Percentiles rank a stretch among this genome's conserved stretches.
Evolutionary conservation across 805 yeast species (phyloP).

Genomic region (Pichia paraexigua): DNA sequence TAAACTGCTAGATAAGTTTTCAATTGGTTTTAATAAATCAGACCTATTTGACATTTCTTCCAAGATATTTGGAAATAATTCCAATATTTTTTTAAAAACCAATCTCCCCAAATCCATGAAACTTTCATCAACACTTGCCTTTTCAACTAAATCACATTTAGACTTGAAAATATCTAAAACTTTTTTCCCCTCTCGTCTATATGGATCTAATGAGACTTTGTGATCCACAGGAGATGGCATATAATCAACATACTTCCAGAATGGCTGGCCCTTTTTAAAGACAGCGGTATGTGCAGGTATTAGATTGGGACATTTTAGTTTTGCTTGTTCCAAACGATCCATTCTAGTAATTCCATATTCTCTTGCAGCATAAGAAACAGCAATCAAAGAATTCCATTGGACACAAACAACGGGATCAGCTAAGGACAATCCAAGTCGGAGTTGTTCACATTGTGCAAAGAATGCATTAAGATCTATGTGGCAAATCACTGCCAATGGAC

Average conservation of each 20-base stretch:
- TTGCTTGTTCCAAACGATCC: constrained; percentile 63
- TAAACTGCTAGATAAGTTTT: constrained; percentile 21
- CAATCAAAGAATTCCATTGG: constrained; percentile 87
- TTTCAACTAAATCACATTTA: constrained; percentile 67
- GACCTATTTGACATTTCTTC: constrained; percentile 9
- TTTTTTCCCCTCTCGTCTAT: constrained; percentile 78
- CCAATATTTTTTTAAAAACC: constrained; percentile 37
- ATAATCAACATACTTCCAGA: constrained; percentile 67
- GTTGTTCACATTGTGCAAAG: constrained; percentile 89
- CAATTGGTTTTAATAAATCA: constrained; percentile 38
- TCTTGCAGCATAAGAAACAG: constrained; percentile 86
- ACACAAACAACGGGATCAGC: constrained; percentile 88
- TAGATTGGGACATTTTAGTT: constrained; percentile 65
- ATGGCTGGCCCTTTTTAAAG: constrained; percentile 75
- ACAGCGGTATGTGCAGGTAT: constrained; percentile 90
- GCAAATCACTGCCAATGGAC: constrained; percentile 72
- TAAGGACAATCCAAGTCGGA: constrained; percentile 53
- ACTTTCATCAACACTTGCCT: constrained; percentile 94
- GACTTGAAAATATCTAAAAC: constrained; percentile 57
- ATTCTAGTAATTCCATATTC: constrained; percentile 73
- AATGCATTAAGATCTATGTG: constrained; percentile 93
- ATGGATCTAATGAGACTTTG: constrained; percentile 88
- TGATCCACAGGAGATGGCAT: constrained; percentile 54
- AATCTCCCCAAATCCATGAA: constrained; percentile 75
- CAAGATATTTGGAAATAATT: constrained; percentile 40